Conservation (phyloP, 768 basidiomycete species). For the Boletellus emodensis region DNA sequence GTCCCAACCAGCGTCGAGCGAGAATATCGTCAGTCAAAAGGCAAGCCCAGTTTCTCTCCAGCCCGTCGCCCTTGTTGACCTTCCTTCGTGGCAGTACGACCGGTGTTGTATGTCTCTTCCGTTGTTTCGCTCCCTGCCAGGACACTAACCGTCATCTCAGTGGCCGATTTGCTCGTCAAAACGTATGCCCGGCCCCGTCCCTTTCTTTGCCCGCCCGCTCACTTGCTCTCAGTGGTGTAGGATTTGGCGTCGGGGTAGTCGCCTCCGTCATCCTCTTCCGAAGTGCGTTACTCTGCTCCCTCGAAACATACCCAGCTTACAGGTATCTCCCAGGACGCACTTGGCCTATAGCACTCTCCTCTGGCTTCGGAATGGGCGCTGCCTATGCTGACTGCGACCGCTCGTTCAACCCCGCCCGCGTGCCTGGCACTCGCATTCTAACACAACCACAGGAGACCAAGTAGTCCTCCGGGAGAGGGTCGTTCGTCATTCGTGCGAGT, state of each 20-base stretch:
- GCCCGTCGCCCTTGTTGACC: neutral
- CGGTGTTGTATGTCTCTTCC: slow-evolving; percentile 67
- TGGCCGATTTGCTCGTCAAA: slow-evolving; percentile 84
- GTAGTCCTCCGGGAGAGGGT: slow-evolving; percentile 4
- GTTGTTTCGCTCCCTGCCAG: slow-evolving; percentile 17
- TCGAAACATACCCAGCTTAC: neutral
- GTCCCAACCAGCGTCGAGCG: slow-evolving; percentile 74
- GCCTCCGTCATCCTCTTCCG: slow-evolving; percentile 89
- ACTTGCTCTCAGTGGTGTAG: slow-evolving; percentile 60
- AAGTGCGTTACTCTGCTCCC: slow-evolving; percentile 50
- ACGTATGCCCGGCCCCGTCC: slow-evolving; percentile 47
- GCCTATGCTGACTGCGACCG: slow-evolving; percentile 93
- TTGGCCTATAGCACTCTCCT: slow-evolving; percentile 85
- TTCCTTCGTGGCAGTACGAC: slow-evolving; percentile 56
- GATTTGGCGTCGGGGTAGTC: slow-evolving; percentile 85
- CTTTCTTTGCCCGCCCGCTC: neutral
- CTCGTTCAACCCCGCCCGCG: slow-evolving; percentile 85
- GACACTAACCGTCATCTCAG: slow-evolving; percentile 27
- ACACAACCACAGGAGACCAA: slow-evolving; percentile 31
- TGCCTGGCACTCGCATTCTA: slow-evolving; percentile 79
- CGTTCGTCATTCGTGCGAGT: neutral
- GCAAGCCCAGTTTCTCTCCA: slow-evolving; percentile 34
- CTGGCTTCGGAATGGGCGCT: slow-evolving; percentile 82
- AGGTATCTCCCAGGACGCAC: slow-evolving; percentile 61
- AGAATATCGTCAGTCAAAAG: slow-evolving; percentile 89